Evolutionary conservation across 768 basidiomycete species (phyloP), one percentile per base, ranked within the genome.

Genomic region (Russula griseocarnosa): DNA sequence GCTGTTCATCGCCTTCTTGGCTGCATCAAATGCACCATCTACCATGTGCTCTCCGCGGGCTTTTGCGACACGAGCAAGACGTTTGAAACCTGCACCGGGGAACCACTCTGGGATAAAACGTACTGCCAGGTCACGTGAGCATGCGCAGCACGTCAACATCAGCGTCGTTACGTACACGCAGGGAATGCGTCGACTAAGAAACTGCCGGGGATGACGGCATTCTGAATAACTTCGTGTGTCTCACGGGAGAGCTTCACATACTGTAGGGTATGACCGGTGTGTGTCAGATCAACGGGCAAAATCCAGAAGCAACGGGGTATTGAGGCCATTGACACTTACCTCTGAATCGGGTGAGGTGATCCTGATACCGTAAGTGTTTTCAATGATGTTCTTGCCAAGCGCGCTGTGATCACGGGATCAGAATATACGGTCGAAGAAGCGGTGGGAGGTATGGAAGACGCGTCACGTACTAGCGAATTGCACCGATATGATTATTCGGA

Each of bases 31-130:
- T 13, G 67, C 65, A 4, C 59, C 60, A 28, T 68, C 65, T 5
- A 66, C 64, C 57, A 68, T 62, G 32, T 67, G 60, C 26, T 66
- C 58, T 6, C 66, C 60, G 47, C 65, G 65, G 38, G 71, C 57
- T 47, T 55, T 61, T 5, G 61, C 62, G 24, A 55, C n/a, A 10
- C 58, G 57, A 20, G 67, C 67, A n/a, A 67, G 67, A 22, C 66
- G 65, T 46, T 68, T 67, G 55, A 68, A 68, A 14, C 67, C 65
- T 1, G 67, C 67, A 14, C 67, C 67, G 3, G 67, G 67, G 66
- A 67, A 63, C 67, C 67, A 68, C 1, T 66, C 60, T 0, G 67
- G 67, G 18, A 68, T 32, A 26, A 60, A 68, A 7, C 66, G 65
- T 34, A 68, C 67, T 68, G 18, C 3, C 16, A 11, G 7, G 30